Percentiles rank a stretch among this genome's conserved stretches.
Conservation (phyloP, 208 protist species). For the Wallacemonas collosoma region DNA sequence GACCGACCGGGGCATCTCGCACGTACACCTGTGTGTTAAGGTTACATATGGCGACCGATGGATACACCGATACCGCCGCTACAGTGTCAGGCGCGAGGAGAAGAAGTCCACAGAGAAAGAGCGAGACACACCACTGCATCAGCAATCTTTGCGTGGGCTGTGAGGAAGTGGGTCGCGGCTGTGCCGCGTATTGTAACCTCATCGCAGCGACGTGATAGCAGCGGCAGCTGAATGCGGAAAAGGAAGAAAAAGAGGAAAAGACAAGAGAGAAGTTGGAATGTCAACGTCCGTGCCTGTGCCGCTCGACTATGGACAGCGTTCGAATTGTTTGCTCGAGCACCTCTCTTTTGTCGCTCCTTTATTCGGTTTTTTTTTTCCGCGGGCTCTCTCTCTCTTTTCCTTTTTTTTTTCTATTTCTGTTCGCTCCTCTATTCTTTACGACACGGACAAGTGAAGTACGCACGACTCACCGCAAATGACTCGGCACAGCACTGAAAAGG, state of each 20-base stretch:
- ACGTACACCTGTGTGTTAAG: constrained; percentile 12
- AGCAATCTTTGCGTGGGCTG: background rate
- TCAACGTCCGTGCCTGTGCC: too few species aligned
- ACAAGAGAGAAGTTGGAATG: background rate
- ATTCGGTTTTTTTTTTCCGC: too few species aligned
- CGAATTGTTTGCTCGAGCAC: too few species aligned
- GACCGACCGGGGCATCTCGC: background rate
- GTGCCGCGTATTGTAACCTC: too few species aligned
- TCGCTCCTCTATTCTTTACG: too few species aligned
- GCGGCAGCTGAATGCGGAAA: constrained; percentile 2
- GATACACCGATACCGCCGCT: constrained; percentile 1
- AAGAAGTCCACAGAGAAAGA: background rate
- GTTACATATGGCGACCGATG: constrained; percentile 1
- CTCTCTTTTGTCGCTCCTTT: too few species aligned
- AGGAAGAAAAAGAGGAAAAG: constrained; percentile 21
- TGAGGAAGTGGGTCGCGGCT: background rate
- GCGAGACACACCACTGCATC: background rate
- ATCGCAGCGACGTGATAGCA: too few species aligned
- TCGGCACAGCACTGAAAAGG: background rate
- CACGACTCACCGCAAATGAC: background rate
- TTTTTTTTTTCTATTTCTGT: too few species aligned
- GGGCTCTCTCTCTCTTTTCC: too few species aligned
- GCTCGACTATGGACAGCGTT: too few species aligned
- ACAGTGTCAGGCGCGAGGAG: background rate
- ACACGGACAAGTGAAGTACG: background rate